Conservation (phyloP, 805 yeast genomes). For the Pichia kluyveri region DNA sequence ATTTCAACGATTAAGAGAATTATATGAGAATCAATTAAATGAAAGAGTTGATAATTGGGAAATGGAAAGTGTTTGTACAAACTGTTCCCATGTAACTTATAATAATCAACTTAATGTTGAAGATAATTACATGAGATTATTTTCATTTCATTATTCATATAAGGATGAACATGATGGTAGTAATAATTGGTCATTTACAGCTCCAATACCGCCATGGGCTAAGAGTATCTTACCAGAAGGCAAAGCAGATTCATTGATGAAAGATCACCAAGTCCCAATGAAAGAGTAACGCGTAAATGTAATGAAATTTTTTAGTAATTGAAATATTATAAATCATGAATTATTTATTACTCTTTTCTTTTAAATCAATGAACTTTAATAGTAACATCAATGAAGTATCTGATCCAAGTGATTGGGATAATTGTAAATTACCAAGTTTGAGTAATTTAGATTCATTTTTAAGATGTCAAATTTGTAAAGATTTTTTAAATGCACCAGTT, state of each 20-base stretch:
- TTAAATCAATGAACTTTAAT: not conserved
- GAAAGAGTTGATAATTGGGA: constrained; percentile 6
- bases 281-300: not conserved
- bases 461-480: constrained; percentile 85
- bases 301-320: too few species aligned
- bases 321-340: too few species aligned
- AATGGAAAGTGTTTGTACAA: constrained; percentile 18
- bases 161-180: not conserved
- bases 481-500: constrained; percentile 69
- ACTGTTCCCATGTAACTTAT: constrained; percentile 27
- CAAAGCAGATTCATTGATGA: constrained; percentile 4
- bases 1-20: constrained; percentile 1
- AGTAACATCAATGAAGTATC: constrained; percentile 27
- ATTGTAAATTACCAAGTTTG: constrained; percentile 45
- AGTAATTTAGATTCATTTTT: constrained; percentile 58
- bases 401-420: constrained; percentile 68
- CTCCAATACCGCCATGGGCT: constrained; percentile 4
- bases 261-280: constrained; percentile 6
- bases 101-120: constrained; percentile 17
- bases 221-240: not conserved
- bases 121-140: constrained; percentile 30
- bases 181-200: not conserved
- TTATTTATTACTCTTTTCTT: too few species aligned
- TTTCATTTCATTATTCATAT: constrained; percentile 29
- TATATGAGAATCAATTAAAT: constrained; percentile 11